Base-by-base conservation (phyloP, 139 green algal species). In the Chlamydomonas sphaeroides region DNA sequence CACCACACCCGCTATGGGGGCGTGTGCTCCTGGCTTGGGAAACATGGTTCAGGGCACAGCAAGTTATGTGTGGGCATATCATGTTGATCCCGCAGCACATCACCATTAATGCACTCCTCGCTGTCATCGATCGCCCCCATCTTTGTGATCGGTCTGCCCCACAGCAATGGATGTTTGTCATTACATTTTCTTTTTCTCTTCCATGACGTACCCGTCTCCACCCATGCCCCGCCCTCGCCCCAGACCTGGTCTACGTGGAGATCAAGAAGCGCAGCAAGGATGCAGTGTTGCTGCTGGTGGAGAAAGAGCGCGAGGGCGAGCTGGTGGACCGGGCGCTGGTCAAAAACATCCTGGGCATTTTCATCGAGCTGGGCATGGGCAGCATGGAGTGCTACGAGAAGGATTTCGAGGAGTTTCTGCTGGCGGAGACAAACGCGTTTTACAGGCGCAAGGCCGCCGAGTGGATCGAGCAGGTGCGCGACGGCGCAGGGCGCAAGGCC, bases 331-430 rank as follows among this genome's bases (percentile, higher is more conserved):
- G 93, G 3, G 69, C 85, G 36, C 84, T 99, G 79, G 84, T 99
- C 1, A 99, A 99, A 78, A 98, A 98, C 83, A 95, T 98, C 69
- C 86, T 99, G 76, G 92, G 91, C 67, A 99, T 99, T 79, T 99
- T 97, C 89, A 96, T 99, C 49, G 96, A 99, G 89, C 93, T 95
- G 68, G 11, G 97, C 78, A 98, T 99, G 96, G 90, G 92, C 51
- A 84, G 67, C 82, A 97, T 99, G 93, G 94, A 98, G 25, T 87
- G 77, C 83, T 99, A 99, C 81, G 94, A 99, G 89, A 72, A 84
- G 14, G 96, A 99, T 91, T 99, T 99, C 91, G 97, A 99, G 92
- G 88, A 90, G 70, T 51, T 85, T 23, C 89, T 99, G 88, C 88
- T 99, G 21, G 72, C 80, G 5, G 89, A 93, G 41, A 98, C 96